Base-by-base conservation (phyloP, 257 asterid species). In the Nicotiana knightiana region DNA sequence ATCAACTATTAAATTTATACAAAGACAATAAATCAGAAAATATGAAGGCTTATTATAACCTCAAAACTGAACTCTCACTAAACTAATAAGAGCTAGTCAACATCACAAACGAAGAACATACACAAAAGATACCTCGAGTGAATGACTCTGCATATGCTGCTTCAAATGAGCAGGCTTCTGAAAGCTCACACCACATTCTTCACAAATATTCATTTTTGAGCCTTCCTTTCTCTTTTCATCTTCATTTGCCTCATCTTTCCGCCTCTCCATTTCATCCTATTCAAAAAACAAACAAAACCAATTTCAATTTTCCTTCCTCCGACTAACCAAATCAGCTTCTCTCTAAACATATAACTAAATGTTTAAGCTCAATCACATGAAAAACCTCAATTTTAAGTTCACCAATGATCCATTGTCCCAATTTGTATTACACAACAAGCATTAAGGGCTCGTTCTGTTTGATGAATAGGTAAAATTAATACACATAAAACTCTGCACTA, bases 101-200 rank as follows among this genome's bases (percentile, higher is more conserved):
- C 51, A 65, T 30, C 5, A 17, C 37, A 37, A 73, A n/a, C 30
- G 6, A 16, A 4, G 33, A 2, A 3, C n/a, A 57, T 39, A 28
- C 9, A 16, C 48, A 61, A 39, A 24, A 21, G 9, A 79, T 54
- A 93, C 99, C 97, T 91, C 94, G 6, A 94, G 82, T 21, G 97
- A 90, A 84, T 96, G 99, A 78, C 98, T 90, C 83, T 85, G 94
- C 97, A 94, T 91, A 86, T 93, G 99, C 89, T 93, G 98, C 90
- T 86, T 93, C 89, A 96, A 85, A 90, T 94, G 84, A 71, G 98
- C 98, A 76, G 94, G 97, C 88, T 94, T 94, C 83, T 53, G 85
- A 77, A 96, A 96, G 85, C 91, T 84, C 10, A 76, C 88, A 12
- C 97, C 97, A 46, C 99, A 94, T 77, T 91, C 91, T 66, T 87